These are phyloP conservation scores for Pouteria glomerata DNA, from an alignment of 148 eudicot genomes.

Conservation along the genomic window DNA sequence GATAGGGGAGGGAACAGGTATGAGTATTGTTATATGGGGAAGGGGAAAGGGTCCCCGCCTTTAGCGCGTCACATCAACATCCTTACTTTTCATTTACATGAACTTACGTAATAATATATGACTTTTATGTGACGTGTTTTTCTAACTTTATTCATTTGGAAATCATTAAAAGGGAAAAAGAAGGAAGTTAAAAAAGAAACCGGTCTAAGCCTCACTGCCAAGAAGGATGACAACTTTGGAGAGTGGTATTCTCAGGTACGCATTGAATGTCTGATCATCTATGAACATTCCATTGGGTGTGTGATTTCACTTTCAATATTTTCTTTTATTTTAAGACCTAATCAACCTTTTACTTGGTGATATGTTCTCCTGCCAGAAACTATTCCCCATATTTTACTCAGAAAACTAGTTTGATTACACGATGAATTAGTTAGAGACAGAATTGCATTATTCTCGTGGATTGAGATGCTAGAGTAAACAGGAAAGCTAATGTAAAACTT, in stretches of 20 bases:
- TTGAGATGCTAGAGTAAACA: no score
- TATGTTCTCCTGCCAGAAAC: background rate
- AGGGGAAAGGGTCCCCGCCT: no score
- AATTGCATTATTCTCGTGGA: background rate
- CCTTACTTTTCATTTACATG: no score
- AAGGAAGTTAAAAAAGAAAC: slow-evolving; percentile 93
- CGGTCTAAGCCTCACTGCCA: slow-evolving; percentile 63
- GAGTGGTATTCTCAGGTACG: slow-evolving; percentile 97
- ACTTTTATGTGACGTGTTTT: no score
- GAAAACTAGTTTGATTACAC: background rate
- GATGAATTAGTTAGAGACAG: background rate
- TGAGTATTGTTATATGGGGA: no score
- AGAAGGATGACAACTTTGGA: slow-evolving; percentile 88
- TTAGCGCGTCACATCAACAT: no score
- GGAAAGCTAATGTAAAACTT: no score
- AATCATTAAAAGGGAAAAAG: slow-evolving; percentile 52
- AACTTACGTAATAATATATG: no score
- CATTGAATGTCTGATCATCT: background rate
- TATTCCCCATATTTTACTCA: background rate
- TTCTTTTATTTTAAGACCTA: background rate
- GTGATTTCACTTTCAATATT: background rate
- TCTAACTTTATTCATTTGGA: no score
- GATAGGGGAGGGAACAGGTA: no score
- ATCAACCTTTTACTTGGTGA: background rate
- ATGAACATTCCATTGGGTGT: background rate